phyloP scores from a whole-genome alignment of 306 rosid genomes.

The Dicorynia guianensis region DNA sequence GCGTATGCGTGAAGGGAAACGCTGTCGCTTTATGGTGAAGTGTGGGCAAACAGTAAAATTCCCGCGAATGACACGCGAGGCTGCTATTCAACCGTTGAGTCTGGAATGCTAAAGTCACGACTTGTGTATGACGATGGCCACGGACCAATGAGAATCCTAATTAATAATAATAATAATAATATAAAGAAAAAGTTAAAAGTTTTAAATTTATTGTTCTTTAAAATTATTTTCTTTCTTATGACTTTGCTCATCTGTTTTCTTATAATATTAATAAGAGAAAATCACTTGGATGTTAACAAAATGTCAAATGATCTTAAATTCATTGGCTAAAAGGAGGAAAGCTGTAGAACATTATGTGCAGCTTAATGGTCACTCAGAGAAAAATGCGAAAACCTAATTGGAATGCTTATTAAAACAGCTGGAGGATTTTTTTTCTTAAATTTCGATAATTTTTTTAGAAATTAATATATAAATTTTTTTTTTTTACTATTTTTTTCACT shows the following conservation, averaged over 20 bases:
- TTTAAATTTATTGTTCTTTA: background rate
- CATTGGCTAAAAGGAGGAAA: background rate
- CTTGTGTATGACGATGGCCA: too few species aligned
- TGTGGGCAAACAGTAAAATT: background rate
- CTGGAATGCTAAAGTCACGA: conserved; percentile 28
- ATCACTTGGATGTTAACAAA: conserved; percentile 17
- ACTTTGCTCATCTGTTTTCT: conserved; percentile 18
- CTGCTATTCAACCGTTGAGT: background rate
- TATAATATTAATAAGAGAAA: background rate
- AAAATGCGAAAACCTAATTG: conserved; percentile 25
- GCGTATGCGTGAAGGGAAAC: background rate
- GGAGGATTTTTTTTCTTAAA: too few species aligned
- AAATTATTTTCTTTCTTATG: conserved; percentile 9
- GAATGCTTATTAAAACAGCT: conserved; percentile 7
- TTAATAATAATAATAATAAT: too few species aligned
- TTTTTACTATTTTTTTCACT: too few species aligned
- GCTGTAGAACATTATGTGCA: too few species aligned
- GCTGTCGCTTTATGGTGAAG: background rate
- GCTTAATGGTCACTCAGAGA: conserved; percentile 11
- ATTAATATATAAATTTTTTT: too few species aligned
- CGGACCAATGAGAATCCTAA: too few species aligned
- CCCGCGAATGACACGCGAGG: too few species aligned
- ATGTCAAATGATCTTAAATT: background rate
- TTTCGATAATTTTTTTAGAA: too few species aligned
- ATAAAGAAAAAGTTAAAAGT: too few species aligned